A percentile compares a stretch with the other conserved stretches of the same genome.
Evolutionary conservation across 2,329 filamentous ascomycete species (phyloP).

Genomic region (Fusarium citri): DNA sequence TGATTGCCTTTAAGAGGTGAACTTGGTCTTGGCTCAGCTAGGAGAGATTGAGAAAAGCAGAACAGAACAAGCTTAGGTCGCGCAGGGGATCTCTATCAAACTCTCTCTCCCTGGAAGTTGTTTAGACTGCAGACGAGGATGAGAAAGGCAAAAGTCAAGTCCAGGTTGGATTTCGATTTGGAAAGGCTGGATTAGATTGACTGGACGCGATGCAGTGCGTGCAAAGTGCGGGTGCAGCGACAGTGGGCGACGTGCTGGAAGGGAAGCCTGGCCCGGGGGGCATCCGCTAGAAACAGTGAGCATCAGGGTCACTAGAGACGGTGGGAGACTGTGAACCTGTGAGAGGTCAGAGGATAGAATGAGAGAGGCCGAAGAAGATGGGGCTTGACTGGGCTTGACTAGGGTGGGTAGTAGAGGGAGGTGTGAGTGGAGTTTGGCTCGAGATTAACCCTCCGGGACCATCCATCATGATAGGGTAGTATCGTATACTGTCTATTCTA

Average conservation of each 20-base stretch:
- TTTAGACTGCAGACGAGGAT: slow-evolving; percentile 19
- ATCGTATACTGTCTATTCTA: slow-evolving; percentile 34
- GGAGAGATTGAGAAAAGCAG: slow-evolving; percentile 44
- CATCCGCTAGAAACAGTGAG: slow-evolving; percentile 40
- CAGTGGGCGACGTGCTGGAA: slow-evolving; percentile 34
- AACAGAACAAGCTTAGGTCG: slow-evolving; percentile 31
- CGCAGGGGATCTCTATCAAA: slow-evolving; percentile 31
- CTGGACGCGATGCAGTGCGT: slow-evolving; percentile 26
- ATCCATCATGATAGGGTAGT: slow-evolving; percentile 46
- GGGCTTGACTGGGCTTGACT: slow-evolving; percentile 41
- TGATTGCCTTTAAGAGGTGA: slow-evolving; percentile 60
- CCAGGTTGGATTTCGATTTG: slow-evolving; percentile 1
- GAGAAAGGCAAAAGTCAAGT: slow-evolving; percentile 7
- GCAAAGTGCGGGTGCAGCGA: slow-evolving; percentile 14
- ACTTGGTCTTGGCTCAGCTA: slow-evolving; percentile 50
- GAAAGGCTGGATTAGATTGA: slow-evolving; percentile 11
- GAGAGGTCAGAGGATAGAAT: slow-evolving; percentile 14
- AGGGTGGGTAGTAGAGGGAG: slow-evolving; percentile 46
- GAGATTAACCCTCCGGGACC: slow-evolving; percentile 56
- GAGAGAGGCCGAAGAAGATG: slow-evolving; percentile 31
- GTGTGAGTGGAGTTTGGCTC: slow-evolving; percentile 56
- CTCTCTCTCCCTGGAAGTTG: slow-evolving; percentile 11
- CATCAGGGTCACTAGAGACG: slow-evolving; percentile 32
- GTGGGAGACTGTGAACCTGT: slow-evolving; percentile 27
- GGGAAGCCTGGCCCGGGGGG: slow-evolving; percentile 19